Base-by-base conservation (phyloP, 371 early-diverging fungal species). In the Apophysomyces ossiformis region DNA sequence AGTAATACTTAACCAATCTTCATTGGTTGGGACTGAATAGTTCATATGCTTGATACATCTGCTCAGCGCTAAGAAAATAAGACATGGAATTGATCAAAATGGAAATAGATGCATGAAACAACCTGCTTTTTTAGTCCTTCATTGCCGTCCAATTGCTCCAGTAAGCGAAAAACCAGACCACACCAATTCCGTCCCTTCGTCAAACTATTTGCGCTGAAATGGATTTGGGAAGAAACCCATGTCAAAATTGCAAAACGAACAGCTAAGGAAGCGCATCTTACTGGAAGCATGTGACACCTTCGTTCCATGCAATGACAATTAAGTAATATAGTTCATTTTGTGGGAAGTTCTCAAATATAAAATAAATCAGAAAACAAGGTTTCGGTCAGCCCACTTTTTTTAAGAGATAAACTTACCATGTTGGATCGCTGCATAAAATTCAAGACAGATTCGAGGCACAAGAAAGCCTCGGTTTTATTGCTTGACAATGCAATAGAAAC, bases 201-300 rank as follows among this genome's bases (percentile, higher is more conserved):
- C 5, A 12, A 58, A 15, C 59, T 46, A 65, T 59, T 58, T 37
- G 58, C 38, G 59, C 65, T 65, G 7, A 50, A 50, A 26, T 26
- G 32, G 32, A 3, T 26, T 0, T 50, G 6, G 21, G 0, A 50
- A 50, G 21, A 50, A 21, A 16, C 54, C 54, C 54, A 0, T 50
- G 54, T 8, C 32, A 26, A 26, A 26, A 26, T 2, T 3, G 32
- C 1, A 1, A 26, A 26, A 26, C 32, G 32, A 26, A 26, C 32
- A 26, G 32, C 32, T 26, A 26, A 26, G 1, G 32, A 26, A 26
- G 21, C 35, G 8, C 43, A 38, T 15, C 38, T 63, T 58, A 67
- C 68, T 60, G 32, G 63, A 67, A 63, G 46, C 63, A 56, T 67
- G 63, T 58, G 50, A 67, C 47, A 21, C 63, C 68, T 57, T 67